These are phyloP conservation scores for Cyberlindnera mississippiensis DNA, from an alignment of 805 yeast genomes.

Conservation along the genomic window DNA sequence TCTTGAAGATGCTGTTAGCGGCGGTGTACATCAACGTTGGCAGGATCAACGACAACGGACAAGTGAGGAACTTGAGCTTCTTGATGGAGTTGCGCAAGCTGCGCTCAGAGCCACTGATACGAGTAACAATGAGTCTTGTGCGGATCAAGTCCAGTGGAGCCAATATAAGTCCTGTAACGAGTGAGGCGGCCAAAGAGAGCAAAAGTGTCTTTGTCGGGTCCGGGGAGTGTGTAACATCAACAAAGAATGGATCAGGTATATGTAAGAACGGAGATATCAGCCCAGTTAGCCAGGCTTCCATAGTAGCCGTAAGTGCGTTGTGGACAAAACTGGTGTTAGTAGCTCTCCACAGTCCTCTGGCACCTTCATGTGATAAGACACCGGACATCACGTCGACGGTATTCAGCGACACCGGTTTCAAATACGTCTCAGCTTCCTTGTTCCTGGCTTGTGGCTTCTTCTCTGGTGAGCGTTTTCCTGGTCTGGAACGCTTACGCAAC, in stretches of 20 bases:
- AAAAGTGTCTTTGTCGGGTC: conserved; percentile 67
- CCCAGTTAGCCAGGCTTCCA: conserved; percentile 92
- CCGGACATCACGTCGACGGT: conserved; percentile 64
- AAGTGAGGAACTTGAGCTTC: conserved; percentile 43
- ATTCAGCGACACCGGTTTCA: conserved; percentile 56
- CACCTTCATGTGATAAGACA: conserved; percentile 65
- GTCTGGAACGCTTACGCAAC: conserved; percentile 19
- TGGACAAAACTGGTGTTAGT: conserved; percentile 76
- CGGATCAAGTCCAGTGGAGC: conserved; percentile 82
- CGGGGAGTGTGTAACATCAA: conserved; percentile 76
- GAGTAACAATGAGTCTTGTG: conserved; percentile 70
- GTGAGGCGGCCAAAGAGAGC: conserved; percentile 66
- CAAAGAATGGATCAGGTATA: conserved; percentile 84
- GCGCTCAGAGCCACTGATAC: conserved; percentile 47
- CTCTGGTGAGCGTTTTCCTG: conserved; percentile 5
- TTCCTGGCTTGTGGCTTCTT: not conserved
- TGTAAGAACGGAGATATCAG: conserved; percentile 75
- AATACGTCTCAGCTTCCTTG: conserved; percentile 25
- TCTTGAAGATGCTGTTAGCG: conserved; percentile 54
- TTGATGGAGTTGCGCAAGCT: conserved; percentile 69
- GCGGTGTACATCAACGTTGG: conserved; percentile 70
- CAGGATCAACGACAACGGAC: conserved; percentile 56
- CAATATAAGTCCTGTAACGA: conserved; percentile 65
- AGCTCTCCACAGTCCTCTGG: conserved; percentile 67
- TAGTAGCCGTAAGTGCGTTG: conserved; percentile 66